Evolutionary conservation across 371 early-diverging fungal species (phyloP).

Genomic region (Basidiobolus meristosporus): DNA sequence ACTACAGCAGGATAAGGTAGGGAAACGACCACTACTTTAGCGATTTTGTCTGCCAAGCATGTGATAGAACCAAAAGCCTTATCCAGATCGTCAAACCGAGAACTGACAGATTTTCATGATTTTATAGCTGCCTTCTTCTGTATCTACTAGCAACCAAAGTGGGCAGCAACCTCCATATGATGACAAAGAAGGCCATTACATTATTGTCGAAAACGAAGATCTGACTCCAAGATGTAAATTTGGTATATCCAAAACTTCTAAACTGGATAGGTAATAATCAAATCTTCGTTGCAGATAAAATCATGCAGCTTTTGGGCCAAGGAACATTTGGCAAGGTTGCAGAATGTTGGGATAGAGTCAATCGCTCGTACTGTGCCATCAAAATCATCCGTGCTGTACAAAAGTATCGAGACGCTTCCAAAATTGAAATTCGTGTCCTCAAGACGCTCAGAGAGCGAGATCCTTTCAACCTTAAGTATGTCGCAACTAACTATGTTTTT

Average conservation of each 20-base stretch:
- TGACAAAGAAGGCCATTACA: slow-evolving; percentile 85
- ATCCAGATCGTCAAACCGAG: no score
- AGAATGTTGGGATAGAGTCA: slow-evolving; percentile 55
- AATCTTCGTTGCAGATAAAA: slow-evolving; percentile 56
- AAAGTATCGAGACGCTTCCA: slow-evolving; percentile 88
- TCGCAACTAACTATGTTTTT: neutral
- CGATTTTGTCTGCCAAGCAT: no score
- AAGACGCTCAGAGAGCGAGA: slow-evolving; percentile 55
- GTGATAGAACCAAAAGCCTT: no score
- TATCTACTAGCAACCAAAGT: no score
- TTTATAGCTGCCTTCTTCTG: no score
- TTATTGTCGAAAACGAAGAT: slow-evolving; percentile 50
- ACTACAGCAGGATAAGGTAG: no score
- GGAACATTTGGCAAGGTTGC: slow-evolving; percentile 96
- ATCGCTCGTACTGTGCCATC: slow-evolving; percentile 36
- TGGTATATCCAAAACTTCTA: no score
- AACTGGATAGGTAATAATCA: no score
- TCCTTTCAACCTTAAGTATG: slow-evolving; percentile 42
- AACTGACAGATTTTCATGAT: no score
- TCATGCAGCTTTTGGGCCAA: slow-evolving; percentile 72
- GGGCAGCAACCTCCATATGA: slow-evolving; percentile 51
- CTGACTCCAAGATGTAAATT: slow-evolving; percentile 53
- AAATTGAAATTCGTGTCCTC: slow-evolving; percentile 74
- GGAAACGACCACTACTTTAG: no score
- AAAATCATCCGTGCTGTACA: slow-evolving; percentile 86